Conservation (phyloP, 257 asterid species). For the Lavandula angustifolia region DNA sequence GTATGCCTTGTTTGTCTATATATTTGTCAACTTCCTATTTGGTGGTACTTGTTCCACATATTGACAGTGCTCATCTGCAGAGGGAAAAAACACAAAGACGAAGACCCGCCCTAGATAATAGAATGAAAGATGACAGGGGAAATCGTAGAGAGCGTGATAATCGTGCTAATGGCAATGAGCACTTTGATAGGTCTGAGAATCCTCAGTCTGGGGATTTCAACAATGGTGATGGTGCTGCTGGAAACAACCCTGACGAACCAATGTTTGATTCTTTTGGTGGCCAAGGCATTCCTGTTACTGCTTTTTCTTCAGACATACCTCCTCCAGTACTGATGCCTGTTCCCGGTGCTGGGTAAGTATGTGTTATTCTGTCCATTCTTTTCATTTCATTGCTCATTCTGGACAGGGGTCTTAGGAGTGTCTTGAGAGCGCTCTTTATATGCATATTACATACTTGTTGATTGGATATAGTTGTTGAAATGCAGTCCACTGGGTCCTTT, state of each 20-base stretch:
- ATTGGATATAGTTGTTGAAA: slow-evolving; percentile 30
- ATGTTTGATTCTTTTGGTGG: slow-evolving; percentile 85
- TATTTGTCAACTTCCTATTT: background rate
- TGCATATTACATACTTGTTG: slow-evolving; percentile 8
- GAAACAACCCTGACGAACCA: slow-evolving; percentile 70
- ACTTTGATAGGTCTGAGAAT: slow-evolving; percentile 73
- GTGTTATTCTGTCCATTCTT: background rate
- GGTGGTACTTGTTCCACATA: slow-evolving; percentile 14
- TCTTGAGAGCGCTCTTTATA: background rate
- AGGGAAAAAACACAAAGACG: slow-evolving; percentile 78
- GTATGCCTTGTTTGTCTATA: slow-evolving; percentile 40
- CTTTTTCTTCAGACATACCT: slow-evolving; percentile 80
- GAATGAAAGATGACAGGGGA: slow-evolving; percentile 82
- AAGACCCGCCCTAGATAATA: slow-evolving; percentile 65
- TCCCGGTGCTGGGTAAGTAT: slow-evolving; percentile 98
- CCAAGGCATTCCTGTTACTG: slow-evolving; percentile 72
- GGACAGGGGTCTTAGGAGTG: background rate
- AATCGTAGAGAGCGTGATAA: slow-evolving; percentile 66
- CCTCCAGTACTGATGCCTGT: slow-evolving; percentile 98
- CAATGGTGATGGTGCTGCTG: slow-evolving; percentile 54
- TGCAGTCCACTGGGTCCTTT: slow-evolving; percentile 96
- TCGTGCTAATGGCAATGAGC: slow-evolving; percentile 64
- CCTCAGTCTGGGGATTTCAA: slow-evolving; percentile 64
- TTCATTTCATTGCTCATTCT: background rate
- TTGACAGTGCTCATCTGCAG: slow-evolving; percentile 45